Evolutionary conservation across 2,329 filamentous ascomycete genomes (phyloP).

Genomic region (Hortaea werneckii): DNA sequence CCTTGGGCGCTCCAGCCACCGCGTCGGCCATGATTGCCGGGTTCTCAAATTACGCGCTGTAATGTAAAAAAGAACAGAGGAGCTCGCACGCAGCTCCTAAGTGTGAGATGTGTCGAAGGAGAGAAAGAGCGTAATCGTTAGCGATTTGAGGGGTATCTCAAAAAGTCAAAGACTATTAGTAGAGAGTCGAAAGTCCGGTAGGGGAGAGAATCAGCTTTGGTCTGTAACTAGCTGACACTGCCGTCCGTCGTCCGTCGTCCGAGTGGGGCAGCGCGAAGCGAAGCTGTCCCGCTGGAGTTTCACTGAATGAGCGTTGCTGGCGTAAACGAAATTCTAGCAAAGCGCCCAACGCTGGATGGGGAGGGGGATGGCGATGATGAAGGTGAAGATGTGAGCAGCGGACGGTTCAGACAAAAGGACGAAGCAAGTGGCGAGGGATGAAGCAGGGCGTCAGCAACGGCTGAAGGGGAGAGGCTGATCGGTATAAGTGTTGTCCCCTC

Average conservation of each 20-base stretch:
- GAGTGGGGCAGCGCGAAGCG: background rate
- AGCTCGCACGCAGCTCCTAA: background rate
- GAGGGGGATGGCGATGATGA: background rate
- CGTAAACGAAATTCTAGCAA: background rate
- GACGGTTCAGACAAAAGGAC: background rate
- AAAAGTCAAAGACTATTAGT: background rate
- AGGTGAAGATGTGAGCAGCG: background rate
- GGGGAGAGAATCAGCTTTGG: background rate
- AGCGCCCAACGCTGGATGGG: background rate
- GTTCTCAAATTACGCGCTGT: background rate
- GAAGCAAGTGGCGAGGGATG: background rate
- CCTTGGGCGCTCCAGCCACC: constrained; percentile 29
- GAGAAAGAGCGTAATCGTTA: constrained; percentile 1
- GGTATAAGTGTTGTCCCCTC: background rate
- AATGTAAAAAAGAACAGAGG: background rate
- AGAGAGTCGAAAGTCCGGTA: background rate
- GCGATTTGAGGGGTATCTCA: background rate
- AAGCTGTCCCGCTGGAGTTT: background rate
- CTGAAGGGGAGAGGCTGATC: background rate
- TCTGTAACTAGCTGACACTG: background rate
- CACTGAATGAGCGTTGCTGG: background rate
- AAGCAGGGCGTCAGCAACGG: background rate
- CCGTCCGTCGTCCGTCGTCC: background rate
- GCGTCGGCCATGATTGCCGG: constrained; percentile 25
- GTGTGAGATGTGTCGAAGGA: background rate